phyloP scores from a whole-genome alignment of 2,329 filamentous ascomycete species.

The Aspergillus fumigatiaffinis region DNA sequence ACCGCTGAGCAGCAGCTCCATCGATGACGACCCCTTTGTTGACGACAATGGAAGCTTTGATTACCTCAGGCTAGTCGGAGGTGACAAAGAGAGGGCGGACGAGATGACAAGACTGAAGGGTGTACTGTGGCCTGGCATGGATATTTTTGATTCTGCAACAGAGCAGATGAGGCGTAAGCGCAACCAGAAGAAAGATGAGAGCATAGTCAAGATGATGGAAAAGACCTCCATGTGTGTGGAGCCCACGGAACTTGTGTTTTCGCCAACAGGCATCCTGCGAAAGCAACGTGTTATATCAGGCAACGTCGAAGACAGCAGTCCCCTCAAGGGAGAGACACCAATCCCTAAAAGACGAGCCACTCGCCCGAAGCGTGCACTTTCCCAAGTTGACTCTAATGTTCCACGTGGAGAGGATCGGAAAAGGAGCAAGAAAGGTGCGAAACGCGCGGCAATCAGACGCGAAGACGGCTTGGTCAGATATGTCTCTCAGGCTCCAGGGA shows the following conservation, averaged over 20 bases:
- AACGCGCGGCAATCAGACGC: slow-evolving; percentile 5
- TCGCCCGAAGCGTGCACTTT: slow-evolving; percentile 31
- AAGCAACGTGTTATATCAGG: slow-evolving; percentile 46
- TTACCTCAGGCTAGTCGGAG: slow-evolving; percentile 17
- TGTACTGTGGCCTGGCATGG: slow-evolving; percentile 49
- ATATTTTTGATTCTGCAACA: slow-evolving; percentile 50
- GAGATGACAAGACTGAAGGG: slow-evolving; percentile 45
- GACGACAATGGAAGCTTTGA: slow-evolving; percentile 15
- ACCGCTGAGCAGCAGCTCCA: slow-evolving; percentile 3
- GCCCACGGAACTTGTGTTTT: slow-evolving; percentile 47
- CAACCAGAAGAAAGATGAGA: slow-evolving; percentile 50
- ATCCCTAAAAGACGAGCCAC: slow-evolving; percentile 34
- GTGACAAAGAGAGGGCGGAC: slow-evolving; percentile 30
- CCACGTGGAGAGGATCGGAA: slow-evolving; percentile 26
- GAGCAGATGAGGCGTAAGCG: slow-evolving; percentile 46
- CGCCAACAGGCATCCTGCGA: slow-evolving; percentile 39
- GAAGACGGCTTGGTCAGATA: slow-evolving; percentile 12
- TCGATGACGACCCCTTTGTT: slow-evolving; percentile 17
- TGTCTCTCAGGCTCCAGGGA: slow-evolving; percentile 18
- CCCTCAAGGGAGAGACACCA: slow-evolving; percentile 44
- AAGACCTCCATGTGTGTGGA: slow-evolving; percentile 42
- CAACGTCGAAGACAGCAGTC: slow-evolving; percentile 45
- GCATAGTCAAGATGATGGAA: slow-evolving; percentile 45
- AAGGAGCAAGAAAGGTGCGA: slow-evolving; percentile 15
- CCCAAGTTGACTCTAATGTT: slow-evolving; percentile 31